A percentile compares a stretch with the other conserved stretches of the same genome.
Evolutionary conservation across 2,329 filamentous ascomycete species (phyloP).

Genomic region (Aspergillaceae sp.): DNA sequence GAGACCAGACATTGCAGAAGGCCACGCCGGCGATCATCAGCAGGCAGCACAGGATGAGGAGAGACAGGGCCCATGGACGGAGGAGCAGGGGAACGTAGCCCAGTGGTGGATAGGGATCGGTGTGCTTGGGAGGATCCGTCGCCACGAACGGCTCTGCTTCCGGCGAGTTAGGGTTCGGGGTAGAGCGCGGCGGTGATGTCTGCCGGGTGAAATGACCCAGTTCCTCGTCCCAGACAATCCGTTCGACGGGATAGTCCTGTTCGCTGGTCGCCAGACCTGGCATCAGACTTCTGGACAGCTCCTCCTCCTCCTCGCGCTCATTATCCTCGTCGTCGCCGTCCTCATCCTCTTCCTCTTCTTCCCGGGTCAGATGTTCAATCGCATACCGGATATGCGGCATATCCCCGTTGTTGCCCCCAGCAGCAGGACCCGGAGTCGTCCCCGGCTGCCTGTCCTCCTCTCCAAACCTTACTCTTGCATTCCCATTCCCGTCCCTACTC

Average conservation of each 20-base stretch:
- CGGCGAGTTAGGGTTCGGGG: slow-evolving; percentile 9
- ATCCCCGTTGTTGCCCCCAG: slow-evolving; percentile 49
- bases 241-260: slow-evolving; percentile 42
- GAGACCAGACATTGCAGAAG: slow-evolving; percentile 63
- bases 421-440: slow-evolving; percentile 13
- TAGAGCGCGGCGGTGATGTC: slow-evolving; percentile 3
- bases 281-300: slow-evolving; percentile 24
- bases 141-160: slow-evolving; percentile 41
- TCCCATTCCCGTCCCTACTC: no score
- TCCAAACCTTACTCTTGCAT: no score
- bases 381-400: slow-evolving; percentile 84
- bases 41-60: slow-evolving; percentile 54
- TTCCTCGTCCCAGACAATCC: slow-evolving; percentile 41
- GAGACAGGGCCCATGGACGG: slow-evolving; percentile 54
- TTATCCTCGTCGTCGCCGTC: not conserved
- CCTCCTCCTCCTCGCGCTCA: slow-evolving; percentile 33
- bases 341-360: slow-evolving; percentile 48
- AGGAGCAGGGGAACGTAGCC: slow-evolving; percentile 65
- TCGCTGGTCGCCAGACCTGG: slow-evolving; percentile 38
- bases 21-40: slow-evolving; percentile 65
- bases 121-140: slow-evolving; percentile 37
- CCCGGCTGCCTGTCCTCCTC: slow-evolving; percentile 15
- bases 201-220: slow-evolving; percentile 36
- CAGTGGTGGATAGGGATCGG: slow-evolving; percentile 45
- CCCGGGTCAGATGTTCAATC: slow-evolving; percentile 73